Evolutionary conservation across 805 yeast species (phyloP).

Genomic region (Wickerhamomyces sydowiorum): DNA sequence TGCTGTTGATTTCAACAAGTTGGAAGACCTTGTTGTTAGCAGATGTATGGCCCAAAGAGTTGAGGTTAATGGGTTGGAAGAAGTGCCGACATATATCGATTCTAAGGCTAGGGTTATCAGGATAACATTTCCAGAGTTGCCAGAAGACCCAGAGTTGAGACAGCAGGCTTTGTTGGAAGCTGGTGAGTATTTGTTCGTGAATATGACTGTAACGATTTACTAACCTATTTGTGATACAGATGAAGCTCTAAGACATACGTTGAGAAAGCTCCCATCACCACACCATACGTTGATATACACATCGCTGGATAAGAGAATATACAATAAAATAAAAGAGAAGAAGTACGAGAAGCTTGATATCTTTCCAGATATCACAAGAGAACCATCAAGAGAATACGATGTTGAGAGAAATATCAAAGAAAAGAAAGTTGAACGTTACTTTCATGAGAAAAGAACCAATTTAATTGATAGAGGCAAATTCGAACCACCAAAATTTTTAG

Average conservation of each 20-base stretch:
- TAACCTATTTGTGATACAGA: slow-evolving; percentile 19
- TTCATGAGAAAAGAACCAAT: slow-evolving; percentile 27
- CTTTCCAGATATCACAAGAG: slow-evolving; percentile 51
- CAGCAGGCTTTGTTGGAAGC: slow-evolving; percentile 29
- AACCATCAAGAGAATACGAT: slow-evolving; percentile 44
- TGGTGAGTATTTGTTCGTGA: slow-evolving; percentile 29
- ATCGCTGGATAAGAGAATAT: slow-evolving; percentile 26
- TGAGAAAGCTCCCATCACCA: slow-evolving; percentile 75
- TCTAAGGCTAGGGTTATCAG: slow-evolving; percentile 55
- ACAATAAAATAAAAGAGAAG: slow-evolving; percentile 21
- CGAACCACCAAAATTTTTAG: slow-evolving; percentile 32
- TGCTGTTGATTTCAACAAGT: slow-evolving; percentile 33
- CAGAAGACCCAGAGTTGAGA: slow-evolving; percentile 27
- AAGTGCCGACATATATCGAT: slow-evolving; percentile 55
- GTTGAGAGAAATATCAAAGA: slow-evolving; percentile 47
- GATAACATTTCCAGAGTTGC: slow-evolving; percentile 50
- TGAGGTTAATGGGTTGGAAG: slow-evolving; percentile 37
- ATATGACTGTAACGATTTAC: too few relatives aligned
- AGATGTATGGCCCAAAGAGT: slow-evolving; percentile 49
- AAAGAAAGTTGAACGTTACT: slow-evolving; percentile 23
- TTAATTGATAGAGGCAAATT: slow-evolving; percentile 23
- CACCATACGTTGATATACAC: slow-evolving; percentile 57
- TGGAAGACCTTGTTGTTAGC: slow-evolving; percentile 36
- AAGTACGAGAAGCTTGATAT: slow-evolving; percentile 33
- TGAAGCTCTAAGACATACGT: slow-evolving; percentile 39